phyloP scores from a whole-genome alignment of 106 monocot genomes.

The Acorus gramineus region DNA sequence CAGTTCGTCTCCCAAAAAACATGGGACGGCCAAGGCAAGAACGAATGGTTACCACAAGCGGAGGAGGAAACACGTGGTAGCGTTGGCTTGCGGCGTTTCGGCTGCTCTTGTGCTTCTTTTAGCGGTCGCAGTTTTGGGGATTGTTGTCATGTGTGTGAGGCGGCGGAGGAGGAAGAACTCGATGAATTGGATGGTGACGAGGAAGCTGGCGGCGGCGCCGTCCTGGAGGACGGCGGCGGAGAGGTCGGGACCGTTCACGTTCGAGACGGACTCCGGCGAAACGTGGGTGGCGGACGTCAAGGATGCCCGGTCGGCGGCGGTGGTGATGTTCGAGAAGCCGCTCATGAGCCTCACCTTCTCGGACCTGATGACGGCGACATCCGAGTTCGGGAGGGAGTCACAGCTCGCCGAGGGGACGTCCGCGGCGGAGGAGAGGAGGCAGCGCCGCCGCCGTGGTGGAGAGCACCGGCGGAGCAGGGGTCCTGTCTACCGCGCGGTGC shows the following conservation, averaged over 20 bases:
- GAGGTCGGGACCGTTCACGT: not conserved
- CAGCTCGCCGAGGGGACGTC: slow-evolving; percentile 46
- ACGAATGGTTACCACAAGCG: no score
- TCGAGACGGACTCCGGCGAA: slow-evolving; percentile 9
- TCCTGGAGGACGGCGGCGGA: not conserved
- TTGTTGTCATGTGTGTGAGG: not conserved
- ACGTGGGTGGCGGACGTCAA: slow-evolving; percentile 36
- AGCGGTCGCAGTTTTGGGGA: not conserved
- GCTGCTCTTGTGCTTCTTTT: not conserved
- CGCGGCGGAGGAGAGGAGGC: no score
- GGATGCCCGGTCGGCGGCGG: slow-evolving; percentile 35
- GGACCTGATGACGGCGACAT: slow-evolving; percentile 60
- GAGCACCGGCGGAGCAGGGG: slow-evolving; percentile 25
- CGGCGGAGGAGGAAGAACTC: slow-evolving; percentile 10
- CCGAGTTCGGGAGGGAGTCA: slow-evolving; percentile 70
- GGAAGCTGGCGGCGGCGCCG: not conserved
- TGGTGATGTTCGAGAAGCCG: slow-evolving; percentile 82
- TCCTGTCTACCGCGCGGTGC: slow-evolving; percentile 50
- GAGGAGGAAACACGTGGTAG: no score
- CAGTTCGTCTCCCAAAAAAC: slow-evolving; percentile 20
- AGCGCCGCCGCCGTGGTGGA: no score
- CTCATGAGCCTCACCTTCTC: slow-evolving; percentile 68
- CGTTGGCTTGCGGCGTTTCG: not conserved
- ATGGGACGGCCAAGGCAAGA: no score
- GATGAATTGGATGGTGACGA: slow-evolving; percentile 3